Evolutionary conservation across 306 rosid genomes (phyloP), one percentile per base, ranked within the genome.

Genomic region (Cucurbita ficifolia): DNA sequence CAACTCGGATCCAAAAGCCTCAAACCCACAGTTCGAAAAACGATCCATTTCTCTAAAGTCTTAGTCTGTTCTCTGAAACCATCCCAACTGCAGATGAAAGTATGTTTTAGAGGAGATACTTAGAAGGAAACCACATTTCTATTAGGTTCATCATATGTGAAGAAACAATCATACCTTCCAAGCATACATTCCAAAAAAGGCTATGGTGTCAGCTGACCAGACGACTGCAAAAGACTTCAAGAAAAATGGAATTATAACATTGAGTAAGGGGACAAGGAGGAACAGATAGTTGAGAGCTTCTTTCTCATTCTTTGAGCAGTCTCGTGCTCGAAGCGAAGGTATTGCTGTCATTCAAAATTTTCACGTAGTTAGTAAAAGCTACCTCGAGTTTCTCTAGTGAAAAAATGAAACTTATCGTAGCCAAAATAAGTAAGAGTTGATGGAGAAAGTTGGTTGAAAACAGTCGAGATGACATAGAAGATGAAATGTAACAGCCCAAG

Each of bases 211-310:
- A 13, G 97, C 96, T 2, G 96, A 84, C 97, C 99, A 94, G 74
- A 91, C 99, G 78, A 91, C 85, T 6, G 99, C 87, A 78, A 94
- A 94, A n/a, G 99, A 94, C 85, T 94, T 94, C 88, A 74, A 83
- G 72, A 94, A 89, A 88, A 91, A 91, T n/a, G 99, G 99, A 68
- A 94, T 94, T 50, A 57, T 50, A 76, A 94, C 88, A 70, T 94
- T 94, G 72, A 94, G 77, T 79, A 94, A 76, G 42, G 99, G 99
- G 67, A 94, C 17, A n/a, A 94, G 86, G 59, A 94, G 90, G 78
- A 94, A 91, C 33, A 94, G 95, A 83, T 91, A 91, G 88, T 94
- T 94, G 36, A 94, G 90, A 80, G 99, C 99, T 79, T 94, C 99
- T 81, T 94, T 94, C 90, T 94, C 99, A 68, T 89, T 87, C 72